Percentiles rank a stretch among this genome's conserved stretches.
phyloP scores from a whole-genome alignment of 805 yeast species.

The Wickerhamomyces bisporus region DNA sequence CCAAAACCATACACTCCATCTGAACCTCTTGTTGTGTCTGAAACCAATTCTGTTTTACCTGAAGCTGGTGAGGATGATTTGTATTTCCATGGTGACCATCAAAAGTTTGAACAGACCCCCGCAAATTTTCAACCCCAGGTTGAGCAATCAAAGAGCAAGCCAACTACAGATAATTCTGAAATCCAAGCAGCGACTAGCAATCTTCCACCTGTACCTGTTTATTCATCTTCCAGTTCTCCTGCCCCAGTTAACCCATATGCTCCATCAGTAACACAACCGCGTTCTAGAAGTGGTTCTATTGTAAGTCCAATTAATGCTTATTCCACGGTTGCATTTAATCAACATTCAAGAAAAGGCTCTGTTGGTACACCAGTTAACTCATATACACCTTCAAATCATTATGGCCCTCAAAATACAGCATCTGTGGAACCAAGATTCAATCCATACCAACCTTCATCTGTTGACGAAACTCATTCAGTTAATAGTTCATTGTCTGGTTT shows the following conservation, averaged over 20 bases:
- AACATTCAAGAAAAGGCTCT: constrained; percentile 2
- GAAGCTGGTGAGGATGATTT: not conserved
- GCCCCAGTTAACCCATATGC: constrained; percentile 4
- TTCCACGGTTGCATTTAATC: no score
- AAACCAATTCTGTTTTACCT: no score
- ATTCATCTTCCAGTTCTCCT: not conserved
- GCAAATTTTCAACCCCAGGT: no score
- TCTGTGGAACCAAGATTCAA: constrained; percentile 5
- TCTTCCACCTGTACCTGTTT: not conserved
- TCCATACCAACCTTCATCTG: constrained; percentile 4
- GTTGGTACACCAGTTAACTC: constrained; percentile 7
- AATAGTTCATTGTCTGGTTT: no score
- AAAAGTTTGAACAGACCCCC: no score
- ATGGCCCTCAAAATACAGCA: not conserved
- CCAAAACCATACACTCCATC: constrained; percentile 10
- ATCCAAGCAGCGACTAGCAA: no score
- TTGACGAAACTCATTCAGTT: not conserved
- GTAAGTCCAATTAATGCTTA: no score
- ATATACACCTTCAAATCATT: constrained; percentile 7
- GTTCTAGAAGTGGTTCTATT: no score
- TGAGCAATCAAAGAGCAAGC: no score
- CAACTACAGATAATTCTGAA: no score
- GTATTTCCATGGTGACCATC: no score
- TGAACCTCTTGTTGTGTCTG: not conserved
- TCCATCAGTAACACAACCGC: constrained; percentile 5